These are phyloP conservation scores for Pleurotus pulmonarius DNA, from an alignment of 768 basidiomycete species.

Conservation along the genomic window DNA sequence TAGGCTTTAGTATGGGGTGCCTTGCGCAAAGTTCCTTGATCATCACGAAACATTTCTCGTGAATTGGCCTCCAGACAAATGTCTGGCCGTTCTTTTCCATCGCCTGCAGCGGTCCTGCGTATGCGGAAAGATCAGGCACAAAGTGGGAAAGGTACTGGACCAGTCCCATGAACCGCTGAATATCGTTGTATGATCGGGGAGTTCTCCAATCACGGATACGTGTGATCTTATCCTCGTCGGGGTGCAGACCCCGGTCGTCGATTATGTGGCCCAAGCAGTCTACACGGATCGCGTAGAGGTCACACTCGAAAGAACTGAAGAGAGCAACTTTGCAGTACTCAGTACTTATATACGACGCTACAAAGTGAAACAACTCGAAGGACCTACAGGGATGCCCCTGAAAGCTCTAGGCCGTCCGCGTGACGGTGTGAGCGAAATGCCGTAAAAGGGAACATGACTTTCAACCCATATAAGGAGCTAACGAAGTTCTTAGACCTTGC, in stretches of 20 bases:
- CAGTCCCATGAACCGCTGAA: conserved; percentile 36
- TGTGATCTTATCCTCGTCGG: conserved; percentile 30
- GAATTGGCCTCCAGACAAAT: conserved; percentile 23
- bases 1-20: conserved; percentile 18
- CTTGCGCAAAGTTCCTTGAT: conserved; percentile 18
- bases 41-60: conserved; percentile 17
- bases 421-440: no score
- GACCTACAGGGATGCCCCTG: no score
- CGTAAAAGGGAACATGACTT: no score
- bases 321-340: no score
- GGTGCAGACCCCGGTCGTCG: conserved; percentile 32
- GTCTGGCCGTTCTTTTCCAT: conserved; percentile 22
- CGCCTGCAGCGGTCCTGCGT: conserved; percentile 24
- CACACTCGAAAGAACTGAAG: no score
- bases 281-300: conserved; percentile 23
- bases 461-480: no score
- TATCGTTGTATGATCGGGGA: conserved; percentile 27
- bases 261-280: conserved; percentile 39
- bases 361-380: no score
- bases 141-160: conserved; percentile 34
- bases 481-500: no score
- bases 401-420: no score
- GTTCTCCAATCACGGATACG: conserved; percentile 27
- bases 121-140: conserved; percentile 29
- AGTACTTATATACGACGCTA: no score